These are phyloP conservation scores for Lotus japonicus DNA, from an alignment of 306 rosid species.

Conservation along the genomic window DNA sequence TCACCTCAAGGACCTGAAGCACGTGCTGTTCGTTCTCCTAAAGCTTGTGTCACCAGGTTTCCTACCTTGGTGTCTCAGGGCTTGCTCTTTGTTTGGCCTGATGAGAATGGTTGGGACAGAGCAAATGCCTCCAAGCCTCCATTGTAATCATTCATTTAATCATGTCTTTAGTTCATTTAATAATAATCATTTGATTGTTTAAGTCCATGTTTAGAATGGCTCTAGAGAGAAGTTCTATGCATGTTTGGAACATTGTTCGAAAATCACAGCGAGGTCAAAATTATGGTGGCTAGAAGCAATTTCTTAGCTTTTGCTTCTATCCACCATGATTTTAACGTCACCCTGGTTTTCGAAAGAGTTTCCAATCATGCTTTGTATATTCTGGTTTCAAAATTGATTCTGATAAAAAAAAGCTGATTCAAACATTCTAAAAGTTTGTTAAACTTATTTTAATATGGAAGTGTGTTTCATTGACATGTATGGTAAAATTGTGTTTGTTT, in stretches of 20 bases:
- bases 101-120: constrained; percentile 93
- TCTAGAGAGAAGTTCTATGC: no score
- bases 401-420: no score
- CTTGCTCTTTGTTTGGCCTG: constrained; percentile 96
- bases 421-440: not conserved
- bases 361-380: no score
- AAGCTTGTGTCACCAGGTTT: constrained; percentile 77
- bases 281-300: no score
- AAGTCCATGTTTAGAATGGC: no score
- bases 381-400: no score
- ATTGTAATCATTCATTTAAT: constrained; percentile 38
- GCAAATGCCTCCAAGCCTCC: constrained; percentile 77
- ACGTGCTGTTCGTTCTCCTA: constrained; percentile 68
- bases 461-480: constrained; percentile 7
- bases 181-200: constrained; percentile 2
- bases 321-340: no score
- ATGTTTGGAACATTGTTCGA: no score
- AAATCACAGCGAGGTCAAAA: no score
- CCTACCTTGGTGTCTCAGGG: constrained; percentile 92
- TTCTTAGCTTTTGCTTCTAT: no score
- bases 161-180: not conserved
- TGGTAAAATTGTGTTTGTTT: constrained; percentile 14
- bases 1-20: constrained; percentile 84
- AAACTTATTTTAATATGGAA: not conserved
- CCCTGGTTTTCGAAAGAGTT: no score